Percentiles rank a stretch among this genome's conserved stretches.
Conservation (phyloP, 441 rosid genomes). For the Breynia disticha region DNA sequence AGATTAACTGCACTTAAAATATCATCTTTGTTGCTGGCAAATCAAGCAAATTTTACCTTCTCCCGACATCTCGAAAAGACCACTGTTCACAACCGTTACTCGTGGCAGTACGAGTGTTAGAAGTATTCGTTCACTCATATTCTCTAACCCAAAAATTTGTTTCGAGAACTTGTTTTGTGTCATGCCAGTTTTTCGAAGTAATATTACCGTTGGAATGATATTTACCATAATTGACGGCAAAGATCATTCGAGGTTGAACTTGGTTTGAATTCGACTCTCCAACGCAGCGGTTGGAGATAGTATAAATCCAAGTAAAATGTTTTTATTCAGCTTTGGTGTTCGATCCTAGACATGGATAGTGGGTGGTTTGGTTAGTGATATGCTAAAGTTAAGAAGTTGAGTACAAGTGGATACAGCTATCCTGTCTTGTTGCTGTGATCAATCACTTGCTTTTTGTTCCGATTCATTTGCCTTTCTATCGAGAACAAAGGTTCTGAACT, state of each 20-base stretch:
- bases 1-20: conserved; percentile 28
- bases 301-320: background rate
- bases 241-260: too few relatives aligned
- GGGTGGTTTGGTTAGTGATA: conserved; percentile 44
- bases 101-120: too few relatives aligned
- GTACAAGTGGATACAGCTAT: conserved; percentile 49
- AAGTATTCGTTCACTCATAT: too few relatives aligned
- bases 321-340: conserved; percentile 13
- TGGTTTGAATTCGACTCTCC: too few relatives aligned
- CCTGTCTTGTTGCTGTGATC: conserved; percentile 28
- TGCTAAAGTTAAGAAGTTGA: conserved; percentile 42
- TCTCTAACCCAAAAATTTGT: too few relatives aligned
- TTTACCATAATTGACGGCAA: too few relatives aligned
- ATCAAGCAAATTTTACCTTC: conserved; percentile 24
- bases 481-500: conserved; percentile 36
- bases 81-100: background rate
- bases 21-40: conserved; percentile 40
- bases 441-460: conserved; percentile 45
- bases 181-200: too few relatives aligned
- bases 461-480: conserved; percentile 73
- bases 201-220: too few relatives aligned
- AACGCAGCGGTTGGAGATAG: background rate
- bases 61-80: background rate
- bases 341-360: conserved; percentile 48
- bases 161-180: too few relatives aligned